Percentiles rank a stretch among this genome's conserved stretches.
Conservation (phyloP, 208 protist genomes). For the Leishmania turanica region DNA sequence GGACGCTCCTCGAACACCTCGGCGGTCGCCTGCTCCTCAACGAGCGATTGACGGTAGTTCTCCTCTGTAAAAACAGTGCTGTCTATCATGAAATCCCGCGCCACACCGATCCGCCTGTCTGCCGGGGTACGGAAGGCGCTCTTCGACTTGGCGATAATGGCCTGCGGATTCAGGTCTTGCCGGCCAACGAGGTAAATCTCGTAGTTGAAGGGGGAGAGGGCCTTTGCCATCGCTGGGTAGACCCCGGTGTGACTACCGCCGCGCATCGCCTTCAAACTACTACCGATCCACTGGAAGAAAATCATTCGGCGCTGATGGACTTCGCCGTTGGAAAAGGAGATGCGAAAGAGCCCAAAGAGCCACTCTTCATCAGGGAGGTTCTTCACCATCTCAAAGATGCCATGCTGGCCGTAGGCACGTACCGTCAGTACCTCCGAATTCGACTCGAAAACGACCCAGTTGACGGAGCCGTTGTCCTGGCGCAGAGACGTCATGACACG, state of each 20-base stretch:
- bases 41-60: slow-evolving; percentile 44
- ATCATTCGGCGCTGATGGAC: slow-evolving; percentile 56
- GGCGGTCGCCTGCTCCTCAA: slow-evolving; percentile 34
- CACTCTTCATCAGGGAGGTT: slow-evolving; percentile 73
- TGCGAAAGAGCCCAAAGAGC: slow-evolving; percentile 84
- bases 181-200: slow-evolving; percentile 80
- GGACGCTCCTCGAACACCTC: slow-evolving; percentile 11
- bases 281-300: slow-evolving; percentile 89
- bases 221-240: slow-evolving; percentile 68
- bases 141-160: slow-evolving; percentile 76
- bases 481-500: slow-evolving; percentile 62
- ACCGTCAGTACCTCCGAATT: slow-evolving; percentile 49
- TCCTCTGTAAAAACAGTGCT: slow-evolving; percentile 54
- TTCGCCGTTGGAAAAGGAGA: slow-evolving; percentile 54
- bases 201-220: slow-evolving; percentile 60
- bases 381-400: slow-evolving; percentile 80
- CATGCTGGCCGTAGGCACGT: slow-evolving; percentile 54
- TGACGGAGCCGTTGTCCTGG: slow-evolving; percentile 67
- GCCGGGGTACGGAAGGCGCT: slow-evolving; percentile 47
- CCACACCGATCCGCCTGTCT: slow-evolving; percentile 2
- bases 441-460: slow-evolving; percentile 80
- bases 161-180: slow-evolving; percentile 60
- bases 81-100: slow-evolving; percentile 20
- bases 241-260: slow-evolving; percentile 27
- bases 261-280: slow-evolving; percentile 53